These are phyloP conservation scores for Nakaseomyces sp. DNA, from an alignment of 1,139 yeast species.

Conservation along the genomic window DNA sequence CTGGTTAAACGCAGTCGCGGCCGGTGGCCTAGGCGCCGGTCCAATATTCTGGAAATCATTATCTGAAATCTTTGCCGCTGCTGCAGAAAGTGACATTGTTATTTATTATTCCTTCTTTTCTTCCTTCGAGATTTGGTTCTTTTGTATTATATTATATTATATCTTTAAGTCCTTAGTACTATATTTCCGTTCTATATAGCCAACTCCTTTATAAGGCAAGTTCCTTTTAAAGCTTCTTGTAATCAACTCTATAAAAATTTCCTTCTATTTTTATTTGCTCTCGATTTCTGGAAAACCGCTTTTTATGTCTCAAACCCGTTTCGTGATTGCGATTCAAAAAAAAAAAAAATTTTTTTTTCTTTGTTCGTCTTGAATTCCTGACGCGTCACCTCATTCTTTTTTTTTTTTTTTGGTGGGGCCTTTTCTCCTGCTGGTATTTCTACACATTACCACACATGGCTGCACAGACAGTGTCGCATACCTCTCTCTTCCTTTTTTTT, in stretches of 20 bases:
- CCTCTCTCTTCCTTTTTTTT: too few species aligned
- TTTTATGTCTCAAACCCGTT: background rate
- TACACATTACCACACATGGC: too few species aligned
- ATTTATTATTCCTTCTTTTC: constrained; percentile 13
- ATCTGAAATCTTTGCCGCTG: constrained; percentile 37
- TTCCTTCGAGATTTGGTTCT: background rate
- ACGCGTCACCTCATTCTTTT: too few species aligned
- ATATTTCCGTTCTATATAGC: too few species aligned
- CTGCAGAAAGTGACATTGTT: constrained; percentile 36
- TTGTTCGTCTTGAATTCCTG: too few species aligned
- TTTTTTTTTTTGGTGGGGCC: too few species aligned
- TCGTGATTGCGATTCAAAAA: background rate
- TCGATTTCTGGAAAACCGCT: background rate
- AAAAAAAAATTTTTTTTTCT: background rate
- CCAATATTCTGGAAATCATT: constrained; percentile 37
- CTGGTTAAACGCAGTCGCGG: constrained; percentile 22
- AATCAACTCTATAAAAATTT: too few species aligned
- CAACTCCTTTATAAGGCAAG: too few species aligned
- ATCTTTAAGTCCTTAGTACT: background rate
- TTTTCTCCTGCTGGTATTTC: too few species aligned
- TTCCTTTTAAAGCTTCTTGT: too few species aligned
- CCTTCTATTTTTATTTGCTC: too few species aligned
- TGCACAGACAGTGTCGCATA: too few species aligned
- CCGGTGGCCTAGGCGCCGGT: constrained; percentile 39
- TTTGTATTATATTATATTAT: background rate